Evolutionary conservation across 805 yeast genomes (phyloP).

Genomic region (Wickerhamomyces ciferrii): DNA sequence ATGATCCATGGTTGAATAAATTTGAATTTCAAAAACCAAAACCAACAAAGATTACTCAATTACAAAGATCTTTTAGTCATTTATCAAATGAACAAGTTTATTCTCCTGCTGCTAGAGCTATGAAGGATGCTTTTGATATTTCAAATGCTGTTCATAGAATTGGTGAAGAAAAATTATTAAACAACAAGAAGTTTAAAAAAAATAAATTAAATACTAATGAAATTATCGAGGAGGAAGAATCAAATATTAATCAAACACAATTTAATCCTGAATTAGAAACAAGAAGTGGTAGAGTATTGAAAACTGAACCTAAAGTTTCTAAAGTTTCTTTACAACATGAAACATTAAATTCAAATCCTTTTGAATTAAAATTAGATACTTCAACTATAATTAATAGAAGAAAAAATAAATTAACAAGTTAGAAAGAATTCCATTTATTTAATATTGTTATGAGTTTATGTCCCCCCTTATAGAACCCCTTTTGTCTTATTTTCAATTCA

Average conservation of each 20-base stretch:
- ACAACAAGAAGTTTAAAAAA: conserved; percentile 6
- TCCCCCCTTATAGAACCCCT: background rate
- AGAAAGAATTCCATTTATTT: background rate
- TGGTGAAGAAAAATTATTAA: conserved; percentile 19
- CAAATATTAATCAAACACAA: conserved; percentile 9
- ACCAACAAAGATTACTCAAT: conserved; percentile 16
- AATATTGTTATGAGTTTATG: background rate
- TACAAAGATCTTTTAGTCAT: too few species aligned
- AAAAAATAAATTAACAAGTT: conserved; percentile 20
- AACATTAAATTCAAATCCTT: conserved; percentile 17
- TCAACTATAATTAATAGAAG: conserved; percentile 38
- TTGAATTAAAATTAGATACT: conserved; percentile 30
- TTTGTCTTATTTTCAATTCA: too few species aligned
- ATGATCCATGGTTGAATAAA: conserved; percentile 62
- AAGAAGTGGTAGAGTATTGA: conserved; percentile 12
- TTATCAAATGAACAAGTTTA: conserved; percentile 31
- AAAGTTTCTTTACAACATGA: conserved; percentile 8
- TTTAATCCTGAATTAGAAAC: conserved; percentile 13
- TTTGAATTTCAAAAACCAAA: conserved; percentile 18
- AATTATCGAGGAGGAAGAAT: conserved; percentile 23
- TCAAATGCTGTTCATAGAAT: conserved; percentile 78
- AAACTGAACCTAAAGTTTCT: too few species aligned
- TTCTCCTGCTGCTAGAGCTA: conserved; percentile 73
- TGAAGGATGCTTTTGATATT: conserved; percentile 83
- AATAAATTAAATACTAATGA: conserved; percentile 1